phyloP scores from a whole-genome alignment of 2,329 filamentous ascomycete genomes.

The Aspergillus viridinutans region DNA sequence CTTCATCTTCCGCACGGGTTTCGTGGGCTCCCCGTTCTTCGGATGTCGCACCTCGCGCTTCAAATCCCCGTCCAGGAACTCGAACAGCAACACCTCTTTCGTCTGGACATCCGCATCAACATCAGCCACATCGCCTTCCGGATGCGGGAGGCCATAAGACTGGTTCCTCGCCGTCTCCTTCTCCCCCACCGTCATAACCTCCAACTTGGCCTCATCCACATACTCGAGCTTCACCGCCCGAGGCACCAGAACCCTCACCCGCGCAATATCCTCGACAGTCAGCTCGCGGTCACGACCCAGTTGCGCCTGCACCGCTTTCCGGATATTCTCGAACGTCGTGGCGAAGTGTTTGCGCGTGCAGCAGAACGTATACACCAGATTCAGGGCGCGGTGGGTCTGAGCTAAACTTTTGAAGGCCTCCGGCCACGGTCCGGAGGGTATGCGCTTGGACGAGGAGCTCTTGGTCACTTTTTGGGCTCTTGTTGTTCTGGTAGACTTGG shows the following conservation, averaged over 20 bases:
- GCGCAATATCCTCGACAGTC: constrained; percentile 72
- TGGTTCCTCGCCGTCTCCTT: constrained; percentile 50
- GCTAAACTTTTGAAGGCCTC: constrained; percentile 67
- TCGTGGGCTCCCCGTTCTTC: constrained; percentile 69
- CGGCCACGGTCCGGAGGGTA: constrained; percentile 63
- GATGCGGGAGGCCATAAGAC: constrained; percentile 54
- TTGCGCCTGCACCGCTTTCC: constrained; percentile 76
- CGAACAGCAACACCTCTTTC: constrained; percentile 77
- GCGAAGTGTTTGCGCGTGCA: constrained; percentile 86
- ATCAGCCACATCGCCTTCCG: constrained; percentile 18
- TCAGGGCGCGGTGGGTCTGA: constrained; percentile 77
- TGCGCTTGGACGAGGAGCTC: constrained; percentile 11
- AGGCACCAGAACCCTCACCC: constrained; percentile 73
- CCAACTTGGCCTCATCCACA: constrained; percentile 77
- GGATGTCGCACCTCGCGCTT: constrained; percentile 71
- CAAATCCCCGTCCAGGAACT: constrained; percentile 87
- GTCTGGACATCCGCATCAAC: constrained; percentile 34
- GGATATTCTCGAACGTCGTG: constrained; percentile 88
- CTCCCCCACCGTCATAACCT: constrained; percentile 65
- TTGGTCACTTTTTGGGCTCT: constrained; percentile 1
- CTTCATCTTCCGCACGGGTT: constrained; percentile 62
- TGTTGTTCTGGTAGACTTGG: constrained; percentile 5
- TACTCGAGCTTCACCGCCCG: constrained; percentile 77
- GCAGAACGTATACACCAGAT: constrained; percentile 92
- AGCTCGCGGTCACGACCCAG: constrained; percentile 60